These are phyloP conservation scores for Deakozyma indianensis DNA, from an alignment of 805 yeast species.

Conservation along the genomic window DNA sequence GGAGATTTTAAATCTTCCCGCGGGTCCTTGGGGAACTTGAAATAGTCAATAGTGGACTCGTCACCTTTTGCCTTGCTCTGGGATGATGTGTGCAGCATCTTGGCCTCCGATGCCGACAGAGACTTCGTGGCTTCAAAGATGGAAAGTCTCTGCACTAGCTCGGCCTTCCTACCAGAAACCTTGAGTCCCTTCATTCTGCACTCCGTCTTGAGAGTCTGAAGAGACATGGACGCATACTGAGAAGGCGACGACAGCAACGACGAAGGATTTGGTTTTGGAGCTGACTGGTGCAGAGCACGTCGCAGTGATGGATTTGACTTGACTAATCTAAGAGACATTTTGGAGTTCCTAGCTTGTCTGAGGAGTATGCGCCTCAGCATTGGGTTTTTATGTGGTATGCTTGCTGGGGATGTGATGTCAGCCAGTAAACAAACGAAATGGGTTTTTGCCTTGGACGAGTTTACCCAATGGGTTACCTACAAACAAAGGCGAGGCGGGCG, in stretches of 20 bases:
- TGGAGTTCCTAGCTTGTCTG: too few relatives aligned
- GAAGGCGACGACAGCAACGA: slow-evolving; percentile 15
- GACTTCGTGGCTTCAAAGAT: slow-evolving; percentile 12
- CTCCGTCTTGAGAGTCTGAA: slow-evolving; percentile 41
- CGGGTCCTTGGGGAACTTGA: slow-evolving; percentile 15
- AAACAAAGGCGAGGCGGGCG: too few relatives aligned
- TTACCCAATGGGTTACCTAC: too few relatives aligned
- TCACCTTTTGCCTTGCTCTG: slow-evolving; percentile 19
- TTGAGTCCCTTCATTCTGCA: slow-evolving; percentile 46
- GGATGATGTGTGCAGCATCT: not conserved
- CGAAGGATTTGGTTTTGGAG: slow-evolving; percentile 19
- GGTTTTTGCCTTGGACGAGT: too few relatives aligned
- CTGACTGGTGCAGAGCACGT: slow-evolving; percentile 13
- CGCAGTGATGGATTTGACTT: slow-evolving; percentile 14
- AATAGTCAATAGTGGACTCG: slow-evolving; percentile 23
- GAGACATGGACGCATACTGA: slow-evolving; percentile 28
- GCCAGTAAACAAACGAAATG: too few relatives aligned
- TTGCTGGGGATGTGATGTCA: too few relatives aligned
- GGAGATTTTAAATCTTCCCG: slow-evolving; percentile 3
- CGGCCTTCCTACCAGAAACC: slow-evolving; percentile 47
- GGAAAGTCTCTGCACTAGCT: slow-evolving; percentile 29
- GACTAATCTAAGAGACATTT: slow-evolving; percentile 10
- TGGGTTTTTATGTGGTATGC: too few relatives aligned
- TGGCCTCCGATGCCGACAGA: slow-evolving; percentile 5
- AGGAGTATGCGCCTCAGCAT: not conserved